Evolutionary conservation across 2,329 filamentous ascomycete genomes (phyloP), one percentile per base, ranked within the genome.

Genomic region (Onygenales sp.): DNA sequence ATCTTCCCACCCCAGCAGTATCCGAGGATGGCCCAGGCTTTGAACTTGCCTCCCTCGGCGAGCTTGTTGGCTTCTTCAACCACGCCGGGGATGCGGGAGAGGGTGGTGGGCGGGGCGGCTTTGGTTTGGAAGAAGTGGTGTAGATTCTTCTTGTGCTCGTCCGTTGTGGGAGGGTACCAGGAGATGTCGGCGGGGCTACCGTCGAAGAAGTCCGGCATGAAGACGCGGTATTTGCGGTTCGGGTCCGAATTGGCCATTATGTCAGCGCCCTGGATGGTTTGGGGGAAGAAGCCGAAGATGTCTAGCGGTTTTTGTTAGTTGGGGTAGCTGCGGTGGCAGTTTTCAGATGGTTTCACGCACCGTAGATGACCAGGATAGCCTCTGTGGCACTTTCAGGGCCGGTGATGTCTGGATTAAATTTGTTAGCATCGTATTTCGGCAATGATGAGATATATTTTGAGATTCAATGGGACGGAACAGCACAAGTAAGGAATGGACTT

Each of bases 171-270:
- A 0, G 80, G 80, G 65, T 80, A 82, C 78, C 79, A 82, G 50
- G 72, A 73, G 61, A 83, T 80, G 60, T 80, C 78, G 56, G 77
- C 81, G 38, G 88, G 86, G 59, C 81, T 78, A 67, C 88, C 90
- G 56, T 87, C 80, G 75, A 95, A 95, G 78, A 88, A 92, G 73
- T 96, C 91, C 32, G 91, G 91, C 58, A 96, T 91, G 72, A 91
- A 90, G 60, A 95, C 87, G 61, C 83, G 84, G 76, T 94, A 93
- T 64, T 87, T 82, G 55, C 76, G 68, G 74, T 80, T 70, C 82
- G 87, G 86, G 78, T 84, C 76, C 36, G 76, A 72, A 60, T 72
- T 69, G 32, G 81, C 78, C 43, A 84, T 76, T 61, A 84, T 83
- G 60, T 84, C 81, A 58, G 81, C 80, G 45, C 81, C 81, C 62